Base-by-base conservation (phyloP, 2,329 filamentous ascomycete genomes). In the Aspergillus tubingensis region DNA sequence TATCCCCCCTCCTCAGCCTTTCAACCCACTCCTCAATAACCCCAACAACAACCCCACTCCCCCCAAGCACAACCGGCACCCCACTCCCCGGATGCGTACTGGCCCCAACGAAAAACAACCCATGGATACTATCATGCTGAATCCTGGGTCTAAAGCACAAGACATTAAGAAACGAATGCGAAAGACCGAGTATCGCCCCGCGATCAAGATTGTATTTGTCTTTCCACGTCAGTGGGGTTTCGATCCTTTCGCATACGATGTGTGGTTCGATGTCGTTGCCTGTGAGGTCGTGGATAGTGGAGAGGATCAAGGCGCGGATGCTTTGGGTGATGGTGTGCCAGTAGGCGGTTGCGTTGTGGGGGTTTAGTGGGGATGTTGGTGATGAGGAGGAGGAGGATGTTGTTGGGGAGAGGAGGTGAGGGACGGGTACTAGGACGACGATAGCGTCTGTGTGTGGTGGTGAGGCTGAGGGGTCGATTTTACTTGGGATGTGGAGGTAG, bases 61-160 rank as follows among this genome's bases (percentile, higher is more conserved):
- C 62, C 3, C 43, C 23, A 67, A 56, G 23, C 62, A 59, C 41
- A 11, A 92, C 90, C 3, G 90, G 90, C 19, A 92, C 89, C 0
- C 89, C 89, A 0, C 89, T 91, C 1, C 90, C 90, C 0, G 90
- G 89, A 77, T 92, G 89, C 19, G 89, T 90, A 69, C 86, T 89
- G 1, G 89, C 89, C 36, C 89, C 89, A 0, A 91, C 90, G 69
- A 92, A 91, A 70, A 91, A 91, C 23, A 87, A 73, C 3, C 62
- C 55, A 8, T 23, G 15, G 2, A 67, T 60, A 21, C 36, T 10
- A 1, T 54, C 27, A 17, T 76, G 74, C 43, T 68, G 71, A 2
- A 71, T 75, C 30, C 61, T 65, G 0, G 74, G 74, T 30, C 74
- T 59, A 62, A 76, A 67, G 15, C 62, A 72, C 17, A 77, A 61